These are phyloP conservation scores for Ophiocordyceps sinensis DNA, from an alignment of 2,329 filamentous ascomycete genomes.

Conservation along the genomic window DNA sequence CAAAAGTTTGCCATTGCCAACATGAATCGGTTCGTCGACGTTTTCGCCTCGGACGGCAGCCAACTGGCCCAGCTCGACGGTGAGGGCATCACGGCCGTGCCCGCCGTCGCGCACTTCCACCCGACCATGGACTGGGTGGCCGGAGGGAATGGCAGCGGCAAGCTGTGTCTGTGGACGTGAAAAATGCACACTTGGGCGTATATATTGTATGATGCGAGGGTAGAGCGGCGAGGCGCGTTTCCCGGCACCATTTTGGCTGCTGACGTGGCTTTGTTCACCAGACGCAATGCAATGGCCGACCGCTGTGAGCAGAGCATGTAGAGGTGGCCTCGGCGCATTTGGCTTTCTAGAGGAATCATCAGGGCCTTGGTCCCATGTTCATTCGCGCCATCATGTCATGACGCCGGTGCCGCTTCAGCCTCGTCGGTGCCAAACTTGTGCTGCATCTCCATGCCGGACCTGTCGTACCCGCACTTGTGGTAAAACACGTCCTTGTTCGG, in stretches of 20 bases:
- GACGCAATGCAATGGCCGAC: no score
- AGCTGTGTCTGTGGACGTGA: conserved; percentile 81
- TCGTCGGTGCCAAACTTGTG: conserved; percentile 1
- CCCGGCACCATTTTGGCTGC: no score
- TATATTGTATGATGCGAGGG: neutral
- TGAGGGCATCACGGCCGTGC: conserved; percentile 86
- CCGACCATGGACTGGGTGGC: conserved; percentile 81
- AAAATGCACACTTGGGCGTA: no score
- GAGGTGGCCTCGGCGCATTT: no score
- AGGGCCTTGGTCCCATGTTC: no score
- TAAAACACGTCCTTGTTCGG: conserved; percentile 72
- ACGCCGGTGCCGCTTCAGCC: no score
- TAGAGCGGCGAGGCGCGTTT: no score
- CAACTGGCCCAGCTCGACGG: conserved; percentile 81
- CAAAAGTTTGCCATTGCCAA: conserved; percentile 89
- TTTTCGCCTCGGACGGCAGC: conserved; percentile 69
- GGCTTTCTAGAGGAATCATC: no score
- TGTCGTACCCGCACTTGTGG: conserved; percentile 17
- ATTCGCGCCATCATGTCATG: no score
- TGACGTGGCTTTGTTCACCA: no score
- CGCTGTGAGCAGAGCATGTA: no score
- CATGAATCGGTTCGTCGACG: conserved; percentile 94
- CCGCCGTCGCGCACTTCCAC: conserved; percentile 84
- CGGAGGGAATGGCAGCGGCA: conserved; percentile 81
- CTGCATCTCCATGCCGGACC: conserved; percentile 8